Evolutionary conservation across 345 rosid species (phyloP).

Genomic region (Salix udensis): DNA sequence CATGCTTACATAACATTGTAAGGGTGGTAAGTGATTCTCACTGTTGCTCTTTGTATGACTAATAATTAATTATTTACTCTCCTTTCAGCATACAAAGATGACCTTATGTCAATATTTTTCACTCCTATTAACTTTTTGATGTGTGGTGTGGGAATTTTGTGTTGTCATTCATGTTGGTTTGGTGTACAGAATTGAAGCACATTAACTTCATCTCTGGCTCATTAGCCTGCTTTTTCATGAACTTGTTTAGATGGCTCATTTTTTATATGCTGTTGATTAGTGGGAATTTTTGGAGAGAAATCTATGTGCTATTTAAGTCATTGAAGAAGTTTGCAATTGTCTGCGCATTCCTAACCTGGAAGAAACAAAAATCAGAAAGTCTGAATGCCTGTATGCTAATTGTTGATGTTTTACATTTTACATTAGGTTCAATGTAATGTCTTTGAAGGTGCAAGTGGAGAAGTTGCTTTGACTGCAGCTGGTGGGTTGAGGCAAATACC

Average conservation of each 20-base stretch:
- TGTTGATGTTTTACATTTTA: constrained; percentile 19
- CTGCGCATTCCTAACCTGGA: not conserved
- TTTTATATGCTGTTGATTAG: not conserved
- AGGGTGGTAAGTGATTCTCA: not conserved
- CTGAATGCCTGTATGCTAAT: constrained; percentile 1
- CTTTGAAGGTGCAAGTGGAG: constrained; percentile 81
- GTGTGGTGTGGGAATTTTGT: not conserved
- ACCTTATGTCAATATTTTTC: not conserved
- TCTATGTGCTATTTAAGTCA: not conserved
- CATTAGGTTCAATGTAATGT: constrained; percentile 86
- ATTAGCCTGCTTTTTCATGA: constrained; percentile 5
- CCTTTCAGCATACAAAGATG: not conserved
- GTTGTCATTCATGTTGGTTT: not conserved
- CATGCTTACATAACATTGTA: not conserved
- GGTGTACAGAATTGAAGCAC: not conserved
- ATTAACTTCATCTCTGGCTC: not conserved
- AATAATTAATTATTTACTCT: not conserved
- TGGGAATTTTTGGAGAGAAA: not conserved
- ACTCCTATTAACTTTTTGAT: not conserved
- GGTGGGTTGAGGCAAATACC: constrained; percentile 89
- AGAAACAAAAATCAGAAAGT: too few species aligned
- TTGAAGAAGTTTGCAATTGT: constrained; percentile 4
- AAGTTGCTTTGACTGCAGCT: constrained; percentile 81
- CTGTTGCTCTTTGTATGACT: not conserved
- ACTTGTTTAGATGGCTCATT: not conserved